Percentiles rank a stretch among this genome's conserved stretches.
These are phyloP conservation scores for Datura wrightii DNA, from an alignment of 257 asterid species.

Conservation along the genomic window DNA sequence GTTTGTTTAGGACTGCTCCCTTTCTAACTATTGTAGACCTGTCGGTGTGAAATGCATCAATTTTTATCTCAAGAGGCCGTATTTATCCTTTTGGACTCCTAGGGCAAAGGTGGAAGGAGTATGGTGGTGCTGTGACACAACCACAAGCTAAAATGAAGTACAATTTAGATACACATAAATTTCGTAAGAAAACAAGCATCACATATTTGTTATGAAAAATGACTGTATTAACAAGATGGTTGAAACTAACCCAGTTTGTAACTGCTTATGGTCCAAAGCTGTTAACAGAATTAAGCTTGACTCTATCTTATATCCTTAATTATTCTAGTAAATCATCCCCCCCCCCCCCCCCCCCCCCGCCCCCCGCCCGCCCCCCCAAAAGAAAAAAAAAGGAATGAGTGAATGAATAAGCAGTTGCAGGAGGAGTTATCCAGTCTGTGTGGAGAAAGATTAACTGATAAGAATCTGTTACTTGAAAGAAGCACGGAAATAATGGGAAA, in stretches of 20 bases:
- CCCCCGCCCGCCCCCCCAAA: no score
- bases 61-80: not conserved
- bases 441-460: no score
- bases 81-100: slow-evolving; percentile 4
- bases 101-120: not conserved
- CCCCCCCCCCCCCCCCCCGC: no score
- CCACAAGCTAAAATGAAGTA: not conserved
- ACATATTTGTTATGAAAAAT: not conserved
- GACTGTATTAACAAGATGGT: not conserved
- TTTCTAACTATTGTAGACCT: not conserved
- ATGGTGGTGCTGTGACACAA: not conserved
- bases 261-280: not conserved
- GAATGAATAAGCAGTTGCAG: no score
- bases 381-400: no score
- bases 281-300: no score
- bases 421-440: no score
- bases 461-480: no score
- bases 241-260: not conserved
- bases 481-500: no score
- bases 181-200: not conserved
- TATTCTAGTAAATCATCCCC: no score
- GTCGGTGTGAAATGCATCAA: not conserved
- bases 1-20: not conserved
- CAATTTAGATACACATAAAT: not conserved
- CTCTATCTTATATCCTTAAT: no score